A percentile compares a stretch with the other conserved stretches of the same genome.
Evolutionary conservation across 2,329 filamentous ascomycete genomes (phyloP).

Genomic region (Neophaeococcomyces aloes): DNA sequence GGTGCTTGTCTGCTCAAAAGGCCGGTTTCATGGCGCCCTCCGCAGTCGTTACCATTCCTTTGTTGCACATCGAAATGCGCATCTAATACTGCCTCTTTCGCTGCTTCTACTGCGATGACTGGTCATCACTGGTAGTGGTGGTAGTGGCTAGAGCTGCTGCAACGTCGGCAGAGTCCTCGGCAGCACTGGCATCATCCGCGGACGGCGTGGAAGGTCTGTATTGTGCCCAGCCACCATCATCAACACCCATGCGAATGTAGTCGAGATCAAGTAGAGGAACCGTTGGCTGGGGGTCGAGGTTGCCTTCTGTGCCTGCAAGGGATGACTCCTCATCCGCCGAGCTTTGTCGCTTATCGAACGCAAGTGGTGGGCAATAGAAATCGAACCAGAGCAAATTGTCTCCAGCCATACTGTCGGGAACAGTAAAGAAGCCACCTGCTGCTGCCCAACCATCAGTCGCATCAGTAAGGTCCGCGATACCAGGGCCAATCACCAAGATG

Average conservation of each 20-base stretch:
- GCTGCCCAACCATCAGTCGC: constrained; percentile 2
- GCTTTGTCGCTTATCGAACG: not conserved
- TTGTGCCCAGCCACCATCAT: constrained; percentile 6
- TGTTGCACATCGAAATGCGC: no score
- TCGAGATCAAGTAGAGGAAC: constrained; percentile 5
- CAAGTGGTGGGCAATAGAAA: constrained; percentile 4
- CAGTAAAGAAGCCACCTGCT: constrained; percentile 5
- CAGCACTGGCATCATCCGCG: not conserved
- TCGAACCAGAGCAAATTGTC: not conserved
- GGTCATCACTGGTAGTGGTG: no score
- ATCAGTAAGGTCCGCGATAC: not conserved
- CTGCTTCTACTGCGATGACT: no score
- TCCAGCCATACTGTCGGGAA: not conserved
- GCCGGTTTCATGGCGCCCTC: no score
- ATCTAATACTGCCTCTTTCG: no score
- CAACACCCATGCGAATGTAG: constrained; percentile 9
- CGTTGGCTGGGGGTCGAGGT: not conserved
- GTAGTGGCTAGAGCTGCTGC: not conserved
- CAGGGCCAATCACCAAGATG: not conserved
- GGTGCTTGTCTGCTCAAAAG: no score
- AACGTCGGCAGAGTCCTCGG: not conserved
- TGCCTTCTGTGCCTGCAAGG: not conserved
- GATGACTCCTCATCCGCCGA: not conserved
- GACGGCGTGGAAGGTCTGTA: not conserved
- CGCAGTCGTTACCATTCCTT: no score